These are phyloP conservation scores for Scheffersomyces illinoinensis DNA, from an alignment of 1,139 yeast species.

Conservation along the genomic window DNA sequence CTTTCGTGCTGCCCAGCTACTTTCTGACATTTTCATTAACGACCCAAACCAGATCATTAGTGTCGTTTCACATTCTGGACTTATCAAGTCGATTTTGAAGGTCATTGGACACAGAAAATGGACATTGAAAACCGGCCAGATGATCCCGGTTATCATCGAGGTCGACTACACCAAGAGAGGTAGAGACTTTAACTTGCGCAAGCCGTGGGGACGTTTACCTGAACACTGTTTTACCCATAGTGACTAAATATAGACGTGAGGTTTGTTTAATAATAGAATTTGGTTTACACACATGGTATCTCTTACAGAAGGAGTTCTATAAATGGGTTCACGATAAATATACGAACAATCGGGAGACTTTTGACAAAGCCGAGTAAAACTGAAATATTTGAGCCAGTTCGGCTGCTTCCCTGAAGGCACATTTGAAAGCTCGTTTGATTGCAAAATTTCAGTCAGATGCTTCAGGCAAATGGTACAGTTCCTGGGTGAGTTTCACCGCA, in stretches of 20 bases:
- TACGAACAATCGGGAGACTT: neutral
- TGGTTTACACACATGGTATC: neutral
- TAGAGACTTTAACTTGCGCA: constrained; percentile 4
- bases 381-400: neutral
- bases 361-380: neutral
- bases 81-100: constrained; percentile 29
- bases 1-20: constrained; percentile 28
- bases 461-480: too few species aligned
- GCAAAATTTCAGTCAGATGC: neutral
- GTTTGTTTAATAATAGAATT: neutral
- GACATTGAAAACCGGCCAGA: constrained; percentile 14
- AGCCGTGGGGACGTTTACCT: constrained; percentile 5
- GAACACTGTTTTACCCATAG: neutral
- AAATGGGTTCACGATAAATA: neutral
- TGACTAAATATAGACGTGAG: neutral
- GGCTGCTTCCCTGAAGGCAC: neutral
- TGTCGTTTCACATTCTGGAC: constrained; percentile 36
- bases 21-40: constrained; percentile 31
- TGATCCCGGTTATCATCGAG: constrained; percentile 18
- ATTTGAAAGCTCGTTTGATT: neutral
- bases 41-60: constrained; percentile 30
- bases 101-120: constrained; percentile 26
- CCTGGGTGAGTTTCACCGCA: neutral
- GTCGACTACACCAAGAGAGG: constrained; percentile 3
- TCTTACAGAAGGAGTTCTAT: neutral